Conservation (phyloP, 139 green algal species). For the Micromonas pusilla region DNA sequence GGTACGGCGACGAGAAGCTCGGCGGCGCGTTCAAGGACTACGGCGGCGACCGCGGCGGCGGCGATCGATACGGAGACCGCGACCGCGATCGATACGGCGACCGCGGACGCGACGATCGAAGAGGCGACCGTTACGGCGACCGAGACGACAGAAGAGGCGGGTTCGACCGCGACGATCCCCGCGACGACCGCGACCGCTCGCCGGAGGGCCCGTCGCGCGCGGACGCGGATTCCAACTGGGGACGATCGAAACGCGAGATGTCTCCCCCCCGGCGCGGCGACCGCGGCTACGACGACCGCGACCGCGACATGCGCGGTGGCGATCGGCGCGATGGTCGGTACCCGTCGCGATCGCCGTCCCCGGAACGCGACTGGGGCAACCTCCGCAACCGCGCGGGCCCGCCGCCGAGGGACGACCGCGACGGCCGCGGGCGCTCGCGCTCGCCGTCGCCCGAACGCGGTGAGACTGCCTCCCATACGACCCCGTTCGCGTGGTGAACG, state of each 20-base stretch:
- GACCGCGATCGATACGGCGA: neutral
- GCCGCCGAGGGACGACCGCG: constrained; percentile 6
- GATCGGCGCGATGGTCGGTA: too few relatives aligned
- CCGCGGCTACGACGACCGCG: neutral
- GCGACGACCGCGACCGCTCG: neutral
- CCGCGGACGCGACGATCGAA: neutral
- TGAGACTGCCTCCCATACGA: too few relatives aligned
- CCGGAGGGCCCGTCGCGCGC: constrained; percentile 22
- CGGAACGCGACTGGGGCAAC: constrained; percentile 7
- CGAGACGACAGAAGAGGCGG: constrained; percentile 8
- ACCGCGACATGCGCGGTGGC: too few relatives aligned
- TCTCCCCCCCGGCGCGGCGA: neutral
- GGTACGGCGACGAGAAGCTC: neutral
- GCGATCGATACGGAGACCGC: neutral
- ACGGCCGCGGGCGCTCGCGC: neutral
- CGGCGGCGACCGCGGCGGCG: constrained; percentile 14
- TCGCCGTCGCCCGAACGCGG: too few relatives aligned
- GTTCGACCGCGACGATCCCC: too few relatives aligned
- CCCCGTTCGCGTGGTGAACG: too few relatives aligned
- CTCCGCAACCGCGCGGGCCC: neutral
- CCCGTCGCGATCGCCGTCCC: neutral
- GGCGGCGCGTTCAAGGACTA: constrained; percentile 21
- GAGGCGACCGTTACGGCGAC: constrained; percentile 2
- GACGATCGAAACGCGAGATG: too few relatives aligned
- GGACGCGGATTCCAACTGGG: constrained; percentile 19